Conservation (phyloP, 2,329 filamentous ascomycete genomes). For the Botrytis tulipae region DNA sequence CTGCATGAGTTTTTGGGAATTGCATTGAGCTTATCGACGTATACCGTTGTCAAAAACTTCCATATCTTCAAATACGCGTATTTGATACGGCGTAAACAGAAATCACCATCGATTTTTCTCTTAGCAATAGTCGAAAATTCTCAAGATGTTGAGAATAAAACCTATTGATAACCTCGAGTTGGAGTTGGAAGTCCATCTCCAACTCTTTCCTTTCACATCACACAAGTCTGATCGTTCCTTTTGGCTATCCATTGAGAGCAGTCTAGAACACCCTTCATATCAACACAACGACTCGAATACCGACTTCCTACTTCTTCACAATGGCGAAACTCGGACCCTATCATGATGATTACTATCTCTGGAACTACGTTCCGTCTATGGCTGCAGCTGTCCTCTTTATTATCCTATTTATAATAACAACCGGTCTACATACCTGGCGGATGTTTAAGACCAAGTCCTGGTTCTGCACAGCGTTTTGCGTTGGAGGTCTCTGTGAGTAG, state of each 20-base stretch:
- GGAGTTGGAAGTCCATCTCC: neutral
- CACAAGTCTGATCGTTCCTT: neutral
- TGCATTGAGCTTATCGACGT: neutral
- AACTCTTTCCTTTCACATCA: neutral
- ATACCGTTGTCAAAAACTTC: neutral
- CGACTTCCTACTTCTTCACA: neutral
- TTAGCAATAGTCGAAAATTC: neutral
- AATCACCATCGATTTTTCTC: neutral
- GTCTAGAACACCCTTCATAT: neutral
- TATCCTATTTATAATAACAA: slow-evolving; percentile 37
- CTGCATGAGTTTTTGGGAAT: neutral
- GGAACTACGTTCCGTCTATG: slow-evolving; percentile 46
- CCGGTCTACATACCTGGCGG: slow-evolving; percentile 35
- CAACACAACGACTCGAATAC: neutral
- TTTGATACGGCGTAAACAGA: neutral
- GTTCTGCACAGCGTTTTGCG: slow-evolving; percentile 40
- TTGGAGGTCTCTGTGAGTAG: slow-evolving; percentile 42
- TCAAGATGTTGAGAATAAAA: neutral
- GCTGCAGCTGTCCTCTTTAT: slow-evolving; percentile 44
- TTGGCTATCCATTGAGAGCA: neutral
- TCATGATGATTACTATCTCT: neutral
- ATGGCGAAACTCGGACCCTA: neutral
- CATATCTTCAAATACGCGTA: neutral
- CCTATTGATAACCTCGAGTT: neutral
- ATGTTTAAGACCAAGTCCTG: slow-evolving; percentile 32